phyloP scores from a whole-genome alignment of 305 asterid genomes.

The Stenogyne calaminthoides region DNA sequence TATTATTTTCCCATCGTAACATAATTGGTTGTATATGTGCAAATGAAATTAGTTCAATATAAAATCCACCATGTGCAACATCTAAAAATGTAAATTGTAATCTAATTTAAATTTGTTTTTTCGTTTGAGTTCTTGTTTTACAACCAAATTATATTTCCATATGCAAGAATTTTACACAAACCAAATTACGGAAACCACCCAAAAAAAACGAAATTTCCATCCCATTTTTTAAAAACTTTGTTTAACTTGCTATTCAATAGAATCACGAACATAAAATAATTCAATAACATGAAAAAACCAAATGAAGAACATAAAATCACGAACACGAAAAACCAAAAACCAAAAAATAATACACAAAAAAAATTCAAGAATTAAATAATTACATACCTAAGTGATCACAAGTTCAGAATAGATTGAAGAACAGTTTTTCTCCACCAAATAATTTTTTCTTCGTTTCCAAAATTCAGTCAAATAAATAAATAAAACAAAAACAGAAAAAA shows the following conservation, averaged over 20 bases:
- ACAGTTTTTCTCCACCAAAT: slow-evolving; percentile 22
- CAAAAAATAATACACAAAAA: neutral
- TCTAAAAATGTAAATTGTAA: neutral
- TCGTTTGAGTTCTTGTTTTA: neutral
- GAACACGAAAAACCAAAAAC: too few species aligned
- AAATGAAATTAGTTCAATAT: too few species aligned
- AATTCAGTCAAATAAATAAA: neutral
- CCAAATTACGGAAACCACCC: neutral
- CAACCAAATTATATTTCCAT: neutral
- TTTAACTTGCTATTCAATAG: neutral
- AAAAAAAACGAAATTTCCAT: neutral
- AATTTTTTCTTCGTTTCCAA: neutral
- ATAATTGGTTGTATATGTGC: too few species aligned
- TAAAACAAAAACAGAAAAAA: neutral
- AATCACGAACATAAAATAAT: neutral
- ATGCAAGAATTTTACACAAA: neutral
- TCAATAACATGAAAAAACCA: neutral
- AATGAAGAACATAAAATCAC: too few species aligned
- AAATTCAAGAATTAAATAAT: neutral
- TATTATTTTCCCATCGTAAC: too few species aligned
- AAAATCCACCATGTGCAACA: too few species aligned
- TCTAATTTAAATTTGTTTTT: neutral
- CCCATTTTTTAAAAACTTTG: neutral
- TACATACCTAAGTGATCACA: slow-evolving; percentile 11
- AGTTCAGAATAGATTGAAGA: neutral